Evolutionary conservation across 2,329 filamentous ascomycete species (phyloP), one percentile per base, ranked within the genome.

Genomic region (Colletotrichum australisinense): DNA sequence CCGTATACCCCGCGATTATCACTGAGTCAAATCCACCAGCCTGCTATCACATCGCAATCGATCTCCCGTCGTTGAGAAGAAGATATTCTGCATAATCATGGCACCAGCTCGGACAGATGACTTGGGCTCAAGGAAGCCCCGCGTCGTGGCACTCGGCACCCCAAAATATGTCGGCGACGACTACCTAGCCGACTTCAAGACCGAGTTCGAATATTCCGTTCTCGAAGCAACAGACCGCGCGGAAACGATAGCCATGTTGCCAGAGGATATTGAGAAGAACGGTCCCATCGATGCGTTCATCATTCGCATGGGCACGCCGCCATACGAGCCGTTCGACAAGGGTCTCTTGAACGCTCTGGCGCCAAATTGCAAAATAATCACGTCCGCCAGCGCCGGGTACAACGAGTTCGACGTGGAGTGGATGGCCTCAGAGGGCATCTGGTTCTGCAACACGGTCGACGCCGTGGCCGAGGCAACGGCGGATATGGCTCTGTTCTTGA

Each of bases 391-490:
- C 35, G 86, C 86, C 0, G 86, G 86, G 0, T 88, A 83, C 77
- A 85, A 88, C 71, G 84, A 87, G 74, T 86, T 87, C 52, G 82
- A 85, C 58, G 80, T 87, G 0, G 76, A 83, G 4, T 86, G 83
- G 82, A 81, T 87, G 77, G 84, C 84, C 0, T 53, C 69, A 14
- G 75, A 83, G 80, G 80, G 42, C 5, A 84, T 90, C 30, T 87
- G 83, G 79, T 89, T 91, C 76, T 90, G 87, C 80, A 90, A 89
- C 75, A 84, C 85, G 0, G 78, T 86, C 2, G 84, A 90, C 72
- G 88, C 87, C 0, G 42, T 88, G 0, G 84, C 88, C 0, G 86
- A 90, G 69, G 86, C 88, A 2, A 88, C 86, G 0, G 86, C 86
- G 0, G 86, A 88, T 56, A 86, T 88, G 83, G 84, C 87, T 16